Evolutionary conservation across 2,329 filamentous ascomycete species (phyloP), one percentile per base, ranked within the genome.

Genomic region (Fonsecaea pedrosoi): DNA sequence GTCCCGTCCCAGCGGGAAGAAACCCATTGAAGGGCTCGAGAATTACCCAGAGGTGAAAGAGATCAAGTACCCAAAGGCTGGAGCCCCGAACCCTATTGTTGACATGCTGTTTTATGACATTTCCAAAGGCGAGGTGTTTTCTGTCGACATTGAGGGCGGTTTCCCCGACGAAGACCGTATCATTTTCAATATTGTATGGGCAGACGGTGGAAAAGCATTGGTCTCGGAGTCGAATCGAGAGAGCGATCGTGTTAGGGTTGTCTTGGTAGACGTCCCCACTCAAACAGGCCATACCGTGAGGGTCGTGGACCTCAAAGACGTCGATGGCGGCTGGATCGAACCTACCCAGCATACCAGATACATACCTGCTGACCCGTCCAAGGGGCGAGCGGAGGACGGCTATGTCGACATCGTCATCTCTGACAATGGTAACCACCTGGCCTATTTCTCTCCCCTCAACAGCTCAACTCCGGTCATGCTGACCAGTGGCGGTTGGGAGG

Each of bases 251-350:
- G 85, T 98, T 76, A 92, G 92, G 70, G 89, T 97, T 32, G 88
- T 96, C 6, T 83, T 98, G 5, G 88, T 98, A 63, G 92, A 99
- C 75, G 91, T 95, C 4, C 80, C 82, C 25, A 81, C 84, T 2
- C 89, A 92, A 56, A 88, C 86, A 21, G 94, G 92, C 35, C 91
- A 90, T 77, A 90, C 91, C 0, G 88, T 97, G 56, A 86, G 94
- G 70, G 90, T 89, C 21, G 86, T 92, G 57, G 88, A 99, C 77
- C 88, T 97, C 57, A 87, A 88, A 70, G 85, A 90, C 65, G 83
- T 97, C n/a, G 95, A 99, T 77, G 94, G 94, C 25, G 96, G 95
- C 38, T 99, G 95, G 95, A 94, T 97, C 73, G 95, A 99, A 79
- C 92, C 97, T 50, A 92, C 92, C 0, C 90, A 97, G 73, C 87